These are phyloP conservation scores for Alternaria postmessia DNA, from an alignment of 2,329 filamentous ascomycete genomes.

Conservation along the genomic window DNA sequence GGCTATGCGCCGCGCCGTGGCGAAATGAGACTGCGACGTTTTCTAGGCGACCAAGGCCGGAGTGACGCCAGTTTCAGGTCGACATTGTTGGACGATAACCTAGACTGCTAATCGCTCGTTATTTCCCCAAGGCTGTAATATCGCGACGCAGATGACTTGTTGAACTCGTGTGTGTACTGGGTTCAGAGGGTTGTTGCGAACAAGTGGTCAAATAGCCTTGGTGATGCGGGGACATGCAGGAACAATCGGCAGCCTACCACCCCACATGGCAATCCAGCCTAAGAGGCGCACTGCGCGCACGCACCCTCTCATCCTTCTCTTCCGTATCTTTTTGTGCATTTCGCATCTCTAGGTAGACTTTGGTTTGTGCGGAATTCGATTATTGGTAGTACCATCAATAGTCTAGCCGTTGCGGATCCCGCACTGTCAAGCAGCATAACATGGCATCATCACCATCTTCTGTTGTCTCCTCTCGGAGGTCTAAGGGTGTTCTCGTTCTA, in stretches of 20 bases:
- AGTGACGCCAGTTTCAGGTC: not conserved
- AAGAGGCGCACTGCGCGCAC: not conserved
- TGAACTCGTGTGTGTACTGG: not conserved
- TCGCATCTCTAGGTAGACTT: not conserved
- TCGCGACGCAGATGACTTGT: not conserved
- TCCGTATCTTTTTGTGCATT: not conserved
- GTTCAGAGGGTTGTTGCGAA: not conserved
- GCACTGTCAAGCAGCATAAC: not conserved
- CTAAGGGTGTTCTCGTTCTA: conserved; percentile 10
- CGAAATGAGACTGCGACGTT: not conserved
- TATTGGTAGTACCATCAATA: not conserved
- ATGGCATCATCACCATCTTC: conserved; percentile 1
- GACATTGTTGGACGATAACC: not conserved
- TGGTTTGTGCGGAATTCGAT: not conserved
- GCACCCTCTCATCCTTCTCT: not conserved
- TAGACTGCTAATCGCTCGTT: not conserved
- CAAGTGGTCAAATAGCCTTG: not conserved
- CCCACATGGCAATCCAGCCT: not conserved
- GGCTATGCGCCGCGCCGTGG: not conserved
- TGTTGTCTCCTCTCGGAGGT: not conserved
- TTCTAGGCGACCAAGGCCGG: not conserved
- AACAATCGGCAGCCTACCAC: not conserved
- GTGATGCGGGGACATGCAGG: not conserved
- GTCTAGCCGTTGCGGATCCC: not conserved
- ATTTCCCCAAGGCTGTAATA: too few relatives aligned